Percentiles rank a stretch among this genome's conserved stretches.
These are phyloP conservation scores for Choanephora cucurbitarum DNA, from an alignment of 371 early-diverging fungal genomes.

Conservation along the genomic window DNA sequence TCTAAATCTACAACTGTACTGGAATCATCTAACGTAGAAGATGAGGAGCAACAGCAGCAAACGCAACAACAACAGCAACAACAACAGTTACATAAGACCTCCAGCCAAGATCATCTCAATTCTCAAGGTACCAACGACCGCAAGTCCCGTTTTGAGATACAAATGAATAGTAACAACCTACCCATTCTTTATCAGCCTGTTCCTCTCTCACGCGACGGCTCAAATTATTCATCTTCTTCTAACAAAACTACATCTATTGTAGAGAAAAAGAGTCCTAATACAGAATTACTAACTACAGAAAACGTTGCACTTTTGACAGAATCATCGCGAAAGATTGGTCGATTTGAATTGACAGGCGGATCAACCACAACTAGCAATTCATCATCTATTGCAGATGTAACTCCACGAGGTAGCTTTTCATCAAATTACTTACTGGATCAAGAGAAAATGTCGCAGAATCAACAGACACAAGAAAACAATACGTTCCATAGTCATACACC, in stretches of 20 bases:
- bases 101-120: slow-evolving; percentile 24
- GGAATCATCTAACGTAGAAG: neutral
- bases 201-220: slow-evolving; percentile 43
- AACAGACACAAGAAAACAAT: neutral
- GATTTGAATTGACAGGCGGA: slow-evolving; percentile 45
- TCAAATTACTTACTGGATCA: slow-evolving; percentile 3
- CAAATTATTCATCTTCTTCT: slow-evolving; percentile 37
- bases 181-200: slow-evolving; percentile 27
- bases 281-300: slow-evolving; percentile 13
- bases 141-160: slow-evolving; percentile 24
- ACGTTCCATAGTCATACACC: slow-evolving; percentile 11
- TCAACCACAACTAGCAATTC: slow-evolving; percentile 3
- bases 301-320: slow-evolving; percentile 23
- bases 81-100: slow-evolving; percentile 17
- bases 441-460: neutral
- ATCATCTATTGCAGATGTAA: slow-evolving; percentile 8
- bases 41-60: neutral
- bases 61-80: slow-evolving; percentile 1
- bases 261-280: slow-evolving; percentile 29
- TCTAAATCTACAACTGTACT: neutral
- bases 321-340: slow-evolving; percentile 44
- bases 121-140: slow-evolving; percentile 6
- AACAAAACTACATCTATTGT: slow-evolving; percentile 20
- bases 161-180: slow-evolving; percentile 16
- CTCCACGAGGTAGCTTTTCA: slow-evolving; percentile 16